phyloP scores from a whole-genome alignment of 768 basidiomycete species.

The Leucocoprinus leucothites region DNA sequence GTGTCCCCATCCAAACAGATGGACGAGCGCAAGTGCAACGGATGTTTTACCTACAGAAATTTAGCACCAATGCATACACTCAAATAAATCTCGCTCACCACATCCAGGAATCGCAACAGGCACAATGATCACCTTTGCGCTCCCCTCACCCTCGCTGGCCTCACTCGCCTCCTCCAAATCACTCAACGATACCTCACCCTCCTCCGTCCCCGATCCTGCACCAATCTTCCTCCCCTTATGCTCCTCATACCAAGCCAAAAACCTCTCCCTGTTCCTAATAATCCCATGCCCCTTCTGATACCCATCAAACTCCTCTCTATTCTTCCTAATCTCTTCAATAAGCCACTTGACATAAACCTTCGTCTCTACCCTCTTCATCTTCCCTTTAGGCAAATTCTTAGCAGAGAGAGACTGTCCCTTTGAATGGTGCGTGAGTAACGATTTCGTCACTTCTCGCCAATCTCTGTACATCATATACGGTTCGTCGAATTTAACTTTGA shows the following conservation, averaged over 20 bases:
- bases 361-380: constrained; percentile 77
- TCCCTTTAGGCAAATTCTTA: constrained; percentile 52
- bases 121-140: constrained; percentile 78
- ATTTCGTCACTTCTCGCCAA: constrained; percentile 92
- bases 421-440: constrained; percentile 43
- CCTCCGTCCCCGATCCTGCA: constrained; percentile 33
- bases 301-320: constrained; percentile 57
- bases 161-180: constrained; percentile 28
- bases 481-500: constrained; percentile 99
- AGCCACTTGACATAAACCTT: constrained; percentile 82
- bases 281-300: constrained; percentile 79
- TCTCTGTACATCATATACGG: constrained; percentile 99
- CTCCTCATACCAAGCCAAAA: constrained; percentile 63
- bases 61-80: background rate
- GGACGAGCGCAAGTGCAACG: constrained; percentile 70
- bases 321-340: constrained; percentile 62
- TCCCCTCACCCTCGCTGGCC: constrained; percentile 23
- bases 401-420: constrained; percentile 24
- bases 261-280: constrained; percentile 76
- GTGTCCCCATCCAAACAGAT: constrained; percentile 86
- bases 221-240: constrained; percentile 27
- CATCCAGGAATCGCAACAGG: constrained; percentile 92
- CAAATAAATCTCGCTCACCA: constrained; percentile 48
- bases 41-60: constrained; percentile 74
- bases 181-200: constrained; percentile 26